phyloP scores from a whole-genome alignment of 2,329 filamentous ascomycete species.

The Geosmithia flava region DNA sequence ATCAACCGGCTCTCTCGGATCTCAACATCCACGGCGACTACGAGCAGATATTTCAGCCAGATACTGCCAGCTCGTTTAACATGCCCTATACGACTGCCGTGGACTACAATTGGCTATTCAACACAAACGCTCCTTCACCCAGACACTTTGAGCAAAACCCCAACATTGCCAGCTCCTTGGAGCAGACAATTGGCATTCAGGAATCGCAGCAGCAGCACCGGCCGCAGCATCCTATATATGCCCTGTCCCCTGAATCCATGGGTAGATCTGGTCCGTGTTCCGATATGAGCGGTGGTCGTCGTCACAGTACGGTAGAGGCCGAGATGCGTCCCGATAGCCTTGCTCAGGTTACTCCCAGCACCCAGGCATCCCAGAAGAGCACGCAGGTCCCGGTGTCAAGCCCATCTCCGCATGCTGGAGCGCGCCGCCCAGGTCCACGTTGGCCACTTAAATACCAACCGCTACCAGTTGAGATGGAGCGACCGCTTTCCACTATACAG shows the following conservation, averaged over 20 bases:
- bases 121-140: constrained; percentile 8
- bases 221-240: not conserved
- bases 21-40: constrained; percentile 15
- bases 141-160: constrained; percentile 13
- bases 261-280: not conserved
- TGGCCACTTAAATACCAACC: not conserved
- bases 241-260: not conserved
- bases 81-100: constrained; percentile 51
- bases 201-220: constrained; percentile 9
- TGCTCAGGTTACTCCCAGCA: not conserved
- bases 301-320: not conserved
- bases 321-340: not conserved
- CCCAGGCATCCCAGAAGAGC: not conserved
- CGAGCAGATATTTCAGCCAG: constrained; percentile 44
- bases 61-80: constrained; percentile 53
- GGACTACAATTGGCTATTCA: constrained; percentile 53
- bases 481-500: constrained; percentile 12
- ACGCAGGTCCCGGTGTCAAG: not conserved
- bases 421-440: too few relatives aligned
- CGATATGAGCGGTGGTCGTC: not conserved
- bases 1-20: not conserved
- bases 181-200: constrained; percentile 6
- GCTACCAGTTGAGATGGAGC: constrained; percentile 7
- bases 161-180: not conserved
- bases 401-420: not conserved